Conservation (phyloP, 108 stramenopile genomes). For the Mayamaea pseudoterrestris region DNA sequence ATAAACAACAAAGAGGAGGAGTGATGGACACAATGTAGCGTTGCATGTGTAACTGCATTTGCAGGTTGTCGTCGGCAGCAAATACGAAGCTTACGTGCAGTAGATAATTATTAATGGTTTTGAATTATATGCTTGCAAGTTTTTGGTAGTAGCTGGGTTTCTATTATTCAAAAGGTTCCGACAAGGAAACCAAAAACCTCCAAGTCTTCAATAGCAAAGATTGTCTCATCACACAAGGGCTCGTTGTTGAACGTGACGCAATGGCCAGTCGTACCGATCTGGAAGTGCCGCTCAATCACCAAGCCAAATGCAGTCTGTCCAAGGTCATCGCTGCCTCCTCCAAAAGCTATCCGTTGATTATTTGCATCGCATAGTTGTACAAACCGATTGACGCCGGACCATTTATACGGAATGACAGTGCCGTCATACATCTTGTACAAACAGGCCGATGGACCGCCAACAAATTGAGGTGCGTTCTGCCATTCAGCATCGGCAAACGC, state of each 20-base stretch:
- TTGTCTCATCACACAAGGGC: conserved; percentile 42
- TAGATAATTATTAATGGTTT: no score
- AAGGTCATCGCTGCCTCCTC: conserved; percentile 75
- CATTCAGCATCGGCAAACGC: conserved; percentile 71
- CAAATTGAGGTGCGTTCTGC: conserved; percentile 39
- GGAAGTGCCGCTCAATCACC: conserved; percentile 77
- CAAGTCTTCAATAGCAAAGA: conserved; percentile 58
- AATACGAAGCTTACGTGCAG: no score
- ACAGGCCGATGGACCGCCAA: conserved; percentile 57
- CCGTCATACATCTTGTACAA: conserved; percentile 22
- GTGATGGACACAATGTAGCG: no score
- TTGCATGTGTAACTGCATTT: no score
- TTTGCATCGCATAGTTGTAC: conserved; percentile 65
- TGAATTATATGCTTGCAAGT: no score
- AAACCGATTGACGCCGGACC: conserved; percentile 78
- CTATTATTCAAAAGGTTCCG: conserved; percentile 22
- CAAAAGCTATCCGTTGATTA: conserved; percentile 61
- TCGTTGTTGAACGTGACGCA: conserved; percentile 84
- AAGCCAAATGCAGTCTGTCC: conserved; percentile 82
- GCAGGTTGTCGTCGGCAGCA: no score
- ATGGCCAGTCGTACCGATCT: conserved; percentile 62
- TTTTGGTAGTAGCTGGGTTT: no score
- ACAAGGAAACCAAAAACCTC: conserved; percentile 50
- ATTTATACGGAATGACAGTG: conserved; percentile 24
- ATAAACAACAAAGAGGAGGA: no score